A percentile compares a stretch with the other conserved stretches of the same genome.
phyloP scores from a whole-genome alignment of 257 asterid species.

The Solanum ahanhuiri region DNA sequence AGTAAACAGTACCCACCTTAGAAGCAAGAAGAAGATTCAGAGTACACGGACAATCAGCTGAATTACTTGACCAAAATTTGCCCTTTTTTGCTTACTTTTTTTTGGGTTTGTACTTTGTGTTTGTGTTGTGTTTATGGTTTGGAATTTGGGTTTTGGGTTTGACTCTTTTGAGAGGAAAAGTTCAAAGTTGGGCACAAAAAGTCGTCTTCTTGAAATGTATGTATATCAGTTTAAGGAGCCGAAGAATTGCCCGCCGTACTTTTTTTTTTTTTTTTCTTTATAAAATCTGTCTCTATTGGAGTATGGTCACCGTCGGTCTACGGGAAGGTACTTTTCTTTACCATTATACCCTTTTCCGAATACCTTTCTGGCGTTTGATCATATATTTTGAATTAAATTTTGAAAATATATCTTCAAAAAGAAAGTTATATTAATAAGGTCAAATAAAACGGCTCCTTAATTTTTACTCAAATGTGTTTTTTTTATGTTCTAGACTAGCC shows the following conservation, averaged over 20 bases:
- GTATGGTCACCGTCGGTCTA: neutral
- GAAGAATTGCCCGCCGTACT: neutral
- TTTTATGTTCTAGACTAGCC: no score
- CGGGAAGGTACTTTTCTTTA: neutral
- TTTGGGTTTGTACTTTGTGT: neutral
- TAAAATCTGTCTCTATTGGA: neutral
- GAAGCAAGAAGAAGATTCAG: neutral
- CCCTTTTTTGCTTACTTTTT: neutral
- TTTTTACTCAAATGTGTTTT: neutral
- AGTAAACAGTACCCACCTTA: neutral
- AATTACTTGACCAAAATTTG: constrained; percentile 1
- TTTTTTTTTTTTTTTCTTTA: neutral
- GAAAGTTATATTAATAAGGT: neutral
- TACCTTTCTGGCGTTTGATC: neutral
- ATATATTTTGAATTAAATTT: neutral
- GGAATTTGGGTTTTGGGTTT: neutral
- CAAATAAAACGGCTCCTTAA: no score
- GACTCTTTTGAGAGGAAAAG: neutral
- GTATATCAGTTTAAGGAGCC: neutral
- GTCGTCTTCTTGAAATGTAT: neutral
- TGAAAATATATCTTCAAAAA: rapidly evolving
- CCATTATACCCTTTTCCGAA: neutral
- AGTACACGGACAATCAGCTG: neutral
- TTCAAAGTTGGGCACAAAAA: neutral
- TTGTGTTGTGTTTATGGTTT: neutral